Conservation (phyloP, 306 rosid species). For the Prunus mongolica region DNA sequence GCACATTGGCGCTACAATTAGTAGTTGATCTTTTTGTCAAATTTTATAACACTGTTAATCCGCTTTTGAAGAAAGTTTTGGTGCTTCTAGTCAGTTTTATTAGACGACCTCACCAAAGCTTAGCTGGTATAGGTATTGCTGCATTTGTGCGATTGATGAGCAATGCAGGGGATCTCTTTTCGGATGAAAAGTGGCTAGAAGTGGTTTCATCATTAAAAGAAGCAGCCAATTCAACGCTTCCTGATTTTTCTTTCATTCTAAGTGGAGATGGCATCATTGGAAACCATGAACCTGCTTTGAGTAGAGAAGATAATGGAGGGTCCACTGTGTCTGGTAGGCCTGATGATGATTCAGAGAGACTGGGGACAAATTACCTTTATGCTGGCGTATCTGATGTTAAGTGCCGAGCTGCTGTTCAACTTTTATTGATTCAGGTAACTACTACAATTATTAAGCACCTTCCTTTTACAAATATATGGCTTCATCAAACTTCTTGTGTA, state of each 20-base stretch:
- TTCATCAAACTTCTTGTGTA: background rate
- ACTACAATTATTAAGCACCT: background rate
- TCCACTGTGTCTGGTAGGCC: conserved; percentile 41
- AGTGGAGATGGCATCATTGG: conserved; percentile 34
- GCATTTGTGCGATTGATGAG: conserved; percentile 98
- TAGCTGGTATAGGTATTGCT: conserved; percentile 98
- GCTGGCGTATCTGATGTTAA: conserved; percentile 67
- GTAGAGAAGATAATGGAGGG: conserved; percentile 48
- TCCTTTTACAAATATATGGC: background rate
- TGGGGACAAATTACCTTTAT: conserved; percentile 40
- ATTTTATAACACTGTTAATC: conserved; percentile 83
- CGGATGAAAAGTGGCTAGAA: conserved; percentile 96
- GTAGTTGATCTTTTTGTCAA: conserved; percentile 96
- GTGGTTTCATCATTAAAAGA: conserved; percentile 82
- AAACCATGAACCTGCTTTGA: conserved; percentile 36
- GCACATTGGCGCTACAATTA: conserved; percentile 97
- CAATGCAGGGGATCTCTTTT: conserved; percentile 85
- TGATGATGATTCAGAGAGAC: conserved; percentile 43
- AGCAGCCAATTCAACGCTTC: conserved; percentile 84
- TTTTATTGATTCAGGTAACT: conserved; percentile 89
- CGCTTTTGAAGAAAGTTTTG: conserved; percentile 88
- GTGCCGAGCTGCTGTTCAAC: conserved; percentile 96
- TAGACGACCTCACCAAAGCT: conserved; percentile 95
- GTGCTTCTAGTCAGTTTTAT: conserved; percentile 89
- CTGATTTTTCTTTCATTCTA: conserved; percentile 68